These are phyloP conservation scores for Albifimbria verrucaria DNA, from an alignment of 2,329 filamentous ascomycete genomes.

Conservation along the genomic window DNA sequence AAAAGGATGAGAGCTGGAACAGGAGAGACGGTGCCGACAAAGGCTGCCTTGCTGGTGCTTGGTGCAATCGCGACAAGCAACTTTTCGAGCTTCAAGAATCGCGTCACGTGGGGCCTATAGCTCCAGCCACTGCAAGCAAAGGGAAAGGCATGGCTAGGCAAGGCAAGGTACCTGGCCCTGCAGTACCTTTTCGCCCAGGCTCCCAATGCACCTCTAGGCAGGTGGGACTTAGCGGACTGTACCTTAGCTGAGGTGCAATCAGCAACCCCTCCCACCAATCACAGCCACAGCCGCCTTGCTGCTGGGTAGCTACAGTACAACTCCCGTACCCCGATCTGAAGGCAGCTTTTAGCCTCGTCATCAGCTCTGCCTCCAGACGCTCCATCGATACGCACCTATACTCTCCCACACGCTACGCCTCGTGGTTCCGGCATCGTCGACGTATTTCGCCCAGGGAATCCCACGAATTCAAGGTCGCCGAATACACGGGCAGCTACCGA, in stretches of 20 bases:
- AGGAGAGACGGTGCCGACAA: not conserved
- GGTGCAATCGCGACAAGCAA: not conserved
- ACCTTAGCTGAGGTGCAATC: too few relatives aligned
- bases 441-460: too few relatives aligned
- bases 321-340: not conserved
- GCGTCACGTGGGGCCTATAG: not conserved
- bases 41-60: not conserved
- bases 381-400: not conserved
- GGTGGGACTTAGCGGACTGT: not conserved
- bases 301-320: not conserved
- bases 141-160: too few relatives aligned
- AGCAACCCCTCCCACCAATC: too few relatives aligned
- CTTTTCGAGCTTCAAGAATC: not conserved
- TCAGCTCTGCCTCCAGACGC: conserved; percentile 34
- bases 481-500: not conserved
- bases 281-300: not conserved
- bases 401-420: too few relatives aligned
- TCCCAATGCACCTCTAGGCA: not conserved
- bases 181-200: too few relatives aligned
- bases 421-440: too few relatives aligned
- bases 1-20: not conserved
- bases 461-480: not conserved
- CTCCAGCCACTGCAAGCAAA: not conserved
- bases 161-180: not conserved
- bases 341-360: conserved; percentile 46